Base-by-base conservation (phyloP, 2,329 filamentous ascomycete species). In the Torrubiellomyces zombiae region DNA sequence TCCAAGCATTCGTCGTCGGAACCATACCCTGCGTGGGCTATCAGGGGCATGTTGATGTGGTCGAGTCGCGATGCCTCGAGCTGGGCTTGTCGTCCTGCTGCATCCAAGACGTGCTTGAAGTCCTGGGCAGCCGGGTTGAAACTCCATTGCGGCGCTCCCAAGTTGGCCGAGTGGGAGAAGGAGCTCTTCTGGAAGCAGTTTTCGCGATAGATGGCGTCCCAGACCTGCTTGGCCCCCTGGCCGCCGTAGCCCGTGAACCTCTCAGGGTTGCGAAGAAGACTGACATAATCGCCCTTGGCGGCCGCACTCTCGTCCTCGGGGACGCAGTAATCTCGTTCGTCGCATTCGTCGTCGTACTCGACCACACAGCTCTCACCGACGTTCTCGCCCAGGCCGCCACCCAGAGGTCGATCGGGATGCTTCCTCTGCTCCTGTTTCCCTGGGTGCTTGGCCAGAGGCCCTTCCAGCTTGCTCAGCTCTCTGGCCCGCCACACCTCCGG, bases 281-380 rank as follows among this genome's bases (percentile, higher is more conserved):
- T 92, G 40, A 98, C 89, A 47, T 98, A 98, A 59, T 95, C 89
- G 20, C 89, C 89, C 51, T 93, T 93, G 7, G 68, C 77, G 24
- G 65, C 64, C 6, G 77, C 73, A 42, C 79, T 80, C 55, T 95
- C 85, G 45, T 98, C 89, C 40, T 98, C 89, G 1, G 83, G 82
- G 4, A 95, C 71, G 52, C 89, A 98, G 51, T 95, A 98, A 48
- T 98, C 89, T 36, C 89, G 70, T 38, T 94, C 79, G 54, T 95
- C 86, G 51, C 83, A 93, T 51, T 94, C 86, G 43, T 94, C 86
- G 42, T 95, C 86, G 45, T 92, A 92, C 55, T 98, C 89, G 11
- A 95, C 75, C 22, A 98, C 83, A 47, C 89, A 98, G 49, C 81
- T 93, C 57, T 98, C 89, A 26, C 81, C 83, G 0, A 94, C 86